Percentiles rank a stretch among this genome's conserved stretches.
Evolutionary conservation across 345 rosid genomes (phyloP).

Genomic region (Hevea brasiliensis): DNA sequence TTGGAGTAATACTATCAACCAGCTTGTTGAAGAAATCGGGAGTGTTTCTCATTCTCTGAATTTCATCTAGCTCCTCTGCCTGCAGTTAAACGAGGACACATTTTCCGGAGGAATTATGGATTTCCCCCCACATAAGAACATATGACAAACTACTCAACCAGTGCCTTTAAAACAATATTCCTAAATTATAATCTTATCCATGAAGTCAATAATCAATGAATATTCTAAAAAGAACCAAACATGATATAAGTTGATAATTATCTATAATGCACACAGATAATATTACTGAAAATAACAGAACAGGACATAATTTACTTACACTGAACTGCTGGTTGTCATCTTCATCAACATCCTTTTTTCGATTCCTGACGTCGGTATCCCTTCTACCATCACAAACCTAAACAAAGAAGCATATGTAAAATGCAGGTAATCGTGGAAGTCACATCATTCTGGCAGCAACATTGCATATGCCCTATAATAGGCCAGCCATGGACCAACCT

Average conservation of each 20-base stretch:
- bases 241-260: neutral
- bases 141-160: neutral
- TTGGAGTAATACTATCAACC: slow-evolving; percentile 87
- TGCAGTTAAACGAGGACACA: slow-evolving; percentile 34
- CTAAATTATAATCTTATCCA: neutral
- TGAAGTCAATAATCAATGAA: neutral
- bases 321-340: slow-evolving; percentile 73
- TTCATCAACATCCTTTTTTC: slow-evolving; percentile 83
- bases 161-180: neutral
- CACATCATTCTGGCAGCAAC: neutral
- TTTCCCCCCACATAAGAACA: neutral
- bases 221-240: neutral
- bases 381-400: slow-evolving; percentile 89
- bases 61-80: slow-evolving; percentile 79
- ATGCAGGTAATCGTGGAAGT: neutral
- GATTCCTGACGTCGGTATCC: slow-evolving; percentile 72
- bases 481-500: slow-evolving; percentile 51
- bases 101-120: neutral
- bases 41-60: slow-evolving; percentile 80
- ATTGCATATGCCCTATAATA: neutral
- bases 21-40: slow-evolving; percentile 95
- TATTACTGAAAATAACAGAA: neutral
- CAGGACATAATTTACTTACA: slow-evolving; percentile 39
- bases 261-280: neutral
- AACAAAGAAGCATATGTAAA: slow-evolving; percentile 16